Conservation (phyloP, 768 basidiomycete species). For the Dendrothele bispora region DNA sequence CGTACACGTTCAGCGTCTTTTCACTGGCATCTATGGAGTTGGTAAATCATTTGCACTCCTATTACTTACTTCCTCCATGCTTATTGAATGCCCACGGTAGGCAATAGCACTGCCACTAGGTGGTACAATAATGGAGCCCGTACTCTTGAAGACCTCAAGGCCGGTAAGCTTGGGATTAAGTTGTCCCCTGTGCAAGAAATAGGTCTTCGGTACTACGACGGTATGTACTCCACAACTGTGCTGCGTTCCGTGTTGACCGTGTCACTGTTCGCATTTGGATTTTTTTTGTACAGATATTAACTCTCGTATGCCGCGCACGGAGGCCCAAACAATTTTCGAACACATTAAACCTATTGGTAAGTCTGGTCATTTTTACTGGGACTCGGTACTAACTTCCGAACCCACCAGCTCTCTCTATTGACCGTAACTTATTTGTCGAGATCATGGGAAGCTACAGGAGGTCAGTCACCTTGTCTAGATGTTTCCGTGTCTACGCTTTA, state of each 20-base stretch:
- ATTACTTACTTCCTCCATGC: not conserved
- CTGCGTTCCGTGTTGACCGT: not conserved
- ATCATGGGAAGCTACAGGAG: constrained; percentile 93
- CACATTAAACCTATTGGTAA: constrained; percentile 71
- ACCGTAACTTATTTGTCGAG: constrained; percentile 69
- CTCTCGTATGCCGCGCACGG: constrained; percentile 78
- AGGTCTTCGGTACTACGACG: constrained; percentile 69
- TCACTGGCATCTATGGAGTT: constrained; percentile 86
- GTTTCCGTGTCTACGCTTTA: constrained; percentile 1
- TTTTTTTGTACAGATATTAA: constrained; percentile 62
- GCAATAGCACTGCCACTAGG: constrained; percentile 61
- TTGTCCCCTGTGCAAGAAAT: constrained; percentile 62
- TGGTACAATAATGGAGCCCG: constrained; percentile 81
- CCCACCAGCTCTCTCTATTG: constrained; percentile 62
- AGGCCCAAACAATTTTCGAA: constrained; percentile 74
- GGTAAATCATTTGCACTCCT: constrained; percentile 44
- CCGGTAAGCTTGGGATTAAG: constrained; percentile 59
- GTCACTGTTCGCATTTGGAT: not conserved
- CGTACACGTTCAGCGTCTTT: constrained; percentile 51
- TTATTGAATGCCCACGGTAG: constrained; percentile 30
- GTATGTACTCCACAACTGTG: no score
- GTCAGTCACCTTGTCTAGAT: constrained; percentile 28
- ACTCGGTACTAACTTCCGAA: not conserved
- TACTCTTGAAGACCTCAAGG: constrained; percentile 70
- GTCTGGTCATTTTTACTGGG: constrained; percentile 7